Evolutionary conservation across 352 stramenopile genomes (phyloP), one percentile per base, ranked within the genome.

Genomic region (Globisporangium sylvaticum): DNA sequence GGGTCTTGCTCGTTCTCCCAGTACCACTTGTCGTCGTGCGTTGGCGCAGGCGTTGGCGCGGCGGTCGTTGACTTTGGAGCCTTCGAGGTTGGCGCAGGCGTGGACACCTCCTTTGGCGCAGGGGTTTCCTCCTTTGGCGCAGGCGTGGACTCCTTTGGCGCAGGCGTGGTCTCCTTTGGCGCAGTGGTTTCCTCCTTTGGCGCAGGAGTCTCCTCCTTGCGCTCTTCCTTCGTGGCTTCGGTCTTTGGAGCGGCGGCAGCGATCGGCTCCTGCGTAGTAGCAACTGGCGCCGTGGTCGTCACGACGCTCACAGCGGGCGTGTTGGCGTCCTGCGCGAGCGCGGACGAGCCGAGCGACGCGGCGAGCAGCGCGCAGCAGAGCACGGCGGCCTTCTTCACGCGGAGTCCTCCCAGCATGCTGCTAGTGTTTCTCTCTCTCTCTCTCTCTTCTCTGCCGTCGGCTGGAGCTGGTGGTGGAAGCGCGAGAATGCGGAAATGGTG

Each of bases 1-100:
- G 78, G 71, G 58, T 91, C 81, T 6, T 60, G 54, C 31, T 83
- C 76, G 67, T 91, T 76, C 20, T 89, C 71, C 83, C 83, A 91
- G 60, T 83, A 83, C 79, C 79, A 91, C 61, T 87, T 84, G 65
- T 74, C 71, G 60, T 88, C 77, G 61, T 82, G 52, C 31, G 46
- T 15, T 32, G 60, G n/a, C 29, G 4, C 31, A 8, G 48, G n/a
- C 10, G 46, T 66, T 48, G 50, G n/a, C 27, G 32, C 52, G 3
- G 54, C 10, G 1, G 46, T 66, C 12, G 29, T 60, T 24, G 58
- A 2, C 32, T 64, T 57, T 27, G 50, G 50, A 2, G 18, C 34
- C 34, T 18, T 32, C 15, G 15, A 55, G n/a, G 58, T 64, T 9
- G 58, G 15, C 8, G 22, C 39, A 42, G 25, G 25, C 14, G 24